Evolutionary conservation across 2,329 filamentous ascomycete genomes (phyloP).

Genomic region (Alternaria sp.): DNA sequence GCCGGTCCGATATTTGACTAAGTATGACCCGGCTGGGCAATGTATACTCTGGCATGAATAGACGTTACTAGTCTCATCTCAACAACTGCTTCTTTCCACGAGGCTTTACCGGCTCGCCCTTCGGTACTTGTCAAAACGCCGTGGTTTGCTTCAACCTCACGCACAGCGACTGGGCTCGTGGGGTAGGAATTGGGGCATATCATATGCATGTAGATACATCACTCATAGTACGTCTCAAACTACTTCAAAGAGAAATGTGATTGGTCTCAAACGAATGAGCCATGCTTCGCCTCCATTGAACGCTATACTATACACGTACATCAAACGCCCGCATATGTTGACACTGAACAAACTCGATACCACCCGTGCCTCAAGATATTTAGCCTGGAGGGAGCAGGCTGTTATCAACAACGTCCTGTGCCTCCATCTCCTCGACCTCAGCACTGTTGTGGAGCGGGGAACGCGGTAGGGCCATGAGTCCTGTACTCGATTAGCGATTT

Average conservation of each 20-base stretch:
- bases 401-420: constrained; percentile 92
- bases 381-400: constrained; percentile 93
- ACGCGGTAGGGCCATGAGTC: constrained; percentile 94
- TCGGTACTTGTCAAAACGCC: not conserved
- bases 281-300: constrained; percentile 6
- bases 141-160: not conserved
- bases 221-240: not conserved
- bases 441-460: constrained; percentile 81
- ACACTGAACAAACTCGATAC: constrained; percentile 5
- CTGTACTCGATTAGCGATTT: constrained; percentile 40
- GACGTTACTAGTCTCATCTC: not conserved
- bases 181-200: not conserved
- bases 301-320: constrained; percentile 17
- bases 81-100: not conserved
- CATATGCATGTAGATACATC: not conserved
- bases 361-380: constrained; percentile 20
- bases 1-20: not conserved
- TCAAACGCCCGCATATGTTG: constrained; percentile 7
- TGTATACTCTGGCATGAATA: not conserved
- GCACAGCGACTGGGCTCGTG: not conserved
- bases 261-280: constrained; percentile 1
- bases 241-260: not conserved
- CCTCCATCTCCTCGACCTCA: constrained; percentile 82
- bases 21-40: constrained; percentile 9
- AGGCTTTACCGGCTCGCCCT: not conserved